Percentiles rank a stretch among this genome's conserved stretches.
Conservation (phyloP, 768 basidiomycete species). For the Suillus subluteus region DNA sequence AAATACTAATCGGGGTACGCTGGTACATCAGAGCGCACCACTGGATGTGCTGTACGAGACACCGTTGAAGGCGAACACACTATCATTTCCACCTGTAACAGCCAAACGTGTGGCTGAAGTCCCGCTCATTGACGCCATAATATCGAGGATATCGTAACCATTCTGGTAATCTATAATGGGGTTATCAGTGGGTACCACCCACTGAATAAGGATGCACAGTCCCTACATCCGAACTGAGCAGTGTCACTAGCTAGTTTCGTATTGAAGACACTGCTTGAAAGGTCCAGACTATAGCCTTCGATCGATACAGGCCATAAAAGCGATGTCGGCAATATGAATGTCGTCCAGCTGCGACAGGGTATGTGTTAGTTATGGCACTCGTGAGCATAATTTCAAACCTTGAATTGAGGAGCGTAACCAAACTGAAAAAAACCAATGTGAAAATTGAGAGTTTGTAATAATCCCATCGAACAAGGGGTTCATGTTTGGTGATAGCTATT, state of each 20-base stretch:
- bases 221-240: neutral
- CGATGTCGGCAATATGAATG: neutral
- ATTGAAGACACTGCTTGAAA: too few relatives aligned
- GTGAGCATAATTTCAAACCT: neutral
- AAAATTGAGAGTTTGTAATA: neutral
- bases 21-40: neutral
- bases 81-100: neutral
- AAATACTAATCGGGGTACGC: neutral
- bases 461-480: neutral
- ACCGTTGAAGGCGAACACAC: neutral
- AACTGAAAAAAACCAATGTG: neutral
- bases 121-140: neutral
- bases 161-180: neutral
- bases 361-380: neutral
- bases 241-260: neutral
- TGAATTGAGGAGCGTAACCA: neutral
- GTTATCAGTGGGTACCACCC: neutral
- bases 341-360: neutral
- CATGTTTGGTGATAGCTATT: neutral
- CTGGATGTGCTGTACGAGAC: neutral
- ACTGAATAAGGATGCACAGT: neutral
- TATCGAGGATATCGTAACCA: neutral
- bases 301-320: neutral
- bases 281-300: too few relatives aligned
- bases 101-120: neutral